These are phyloP conservation scores for Hypoxylon sp. DNA, from an alignment of 2,329 filamentous ascomycete species.

Conservation along the genomic window DNA sequence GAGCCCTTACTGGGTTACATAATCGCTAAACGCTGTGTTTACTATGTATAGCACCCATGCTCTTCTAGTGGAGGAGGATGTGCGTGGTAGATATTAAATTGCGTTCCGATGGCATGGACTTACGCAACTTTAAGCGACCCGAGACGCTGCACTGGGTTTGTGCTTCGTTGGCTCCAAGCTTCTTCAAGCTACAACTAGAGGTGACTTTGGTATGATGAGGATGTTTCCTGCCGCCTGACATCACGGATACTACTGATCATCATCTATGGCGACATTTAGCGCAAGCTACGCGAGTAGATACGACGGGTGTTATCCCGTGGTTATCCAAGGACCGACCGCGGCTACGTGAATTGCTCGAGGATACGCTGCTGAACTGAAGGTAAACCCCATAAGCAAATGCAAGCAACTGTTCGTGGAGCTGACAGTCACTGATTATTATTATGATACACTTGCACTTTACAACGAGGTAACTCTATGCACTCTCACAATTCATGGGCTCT, in stretches of 20 bases:
- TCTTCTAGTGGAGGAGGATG: constrained; percentile 18
- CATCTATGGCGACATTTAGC: constrained; percentile 17
- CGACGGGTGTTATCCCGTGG: background rate
- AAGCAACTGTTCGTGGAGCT: too few species aligned
- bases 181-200: too few species aligned
- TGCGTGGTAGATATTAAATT: constrained; percentile 9
- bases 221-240: constrained; percentile 9
- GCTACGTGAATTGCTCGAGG: background rate
- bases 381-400: constrained; percentile 4
- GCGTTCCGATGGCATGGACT: constrained; percentile 26
- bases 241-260: constrained; percentile 18
- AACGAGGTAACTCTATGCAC: background rate
- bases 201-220: background rate
- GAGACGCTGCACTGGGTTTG: constrained; percentile 41
- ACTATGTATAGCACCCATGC: background rate
- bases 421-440: too few species aligned
- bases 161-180: constrained; percentile 17
- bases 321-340: background rate
- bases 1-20: background rate
- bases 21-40: too few species aligned
- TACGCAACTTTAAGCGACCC: constrained; percentile 33
- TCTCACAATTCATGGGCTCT: background rate
- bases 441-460: background rate
- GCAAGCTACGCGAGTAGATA: background rate
- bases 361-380: background rate